These are phyloP conservation scores for Beauveria varroae DNA, from an alignment of 2,329 filamentous ascomycete genomes.

Conservation along the genomic window DNA sequence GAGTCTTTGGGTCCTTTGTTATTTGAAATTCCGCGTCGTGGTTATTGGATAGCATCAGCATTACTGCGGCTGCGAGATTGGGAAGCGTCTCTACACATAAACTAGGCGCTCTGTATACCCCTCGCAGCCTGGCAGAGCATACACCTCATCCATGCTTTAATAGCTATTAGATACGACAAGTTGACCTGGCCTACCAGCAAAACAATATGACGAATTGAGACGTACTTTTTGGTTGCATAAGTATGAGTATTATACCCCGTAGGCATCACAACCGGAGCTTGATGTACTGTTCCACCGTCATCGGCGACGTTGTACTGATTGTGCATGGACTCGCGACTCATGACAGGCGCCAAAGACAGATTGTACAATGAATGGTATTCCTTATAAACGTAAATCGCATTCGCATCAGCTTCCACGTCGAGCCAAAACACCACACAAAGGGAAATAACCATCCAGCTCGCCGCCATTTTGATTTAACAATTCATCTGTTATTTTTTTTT, in stretches of 20 bases:
- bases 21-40: constrained; percentile 23
- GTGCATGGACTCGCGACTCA: no score
- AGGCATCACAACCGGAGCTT: neutral
- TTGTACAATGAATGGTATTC: neutral
- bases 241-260: neutral
- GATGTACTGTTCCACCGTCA: neutral
- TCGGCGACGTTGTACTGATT: neutral
- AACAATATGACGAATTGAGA: constrained; percentile 2
- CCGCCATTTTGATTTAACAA: neutral
- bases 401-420: neutral
- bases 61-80: constrained; percentile 13
- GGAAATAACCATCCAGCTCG: neutral
- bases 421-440: neutral
- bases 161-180: neutral
- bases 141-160: neutral
- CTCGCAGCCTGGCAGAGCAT: neutral
- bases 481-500: constrained; percentile 11
- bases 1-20: constrained; percentile 32
- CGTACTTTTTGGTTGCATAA: neutral
- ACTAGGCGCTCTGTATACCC: neutral
- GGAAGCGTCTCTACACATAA: neutral
- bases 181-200: neutral
- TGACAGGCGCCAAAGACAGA: neutral
- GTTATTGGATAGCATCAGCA: constrained; percentile 27
- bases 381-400: neutral